Base-by-base conservation (phyloP, 2,329 filamentous ascomycete species). In the Fusarium subtropicale region DNA sequence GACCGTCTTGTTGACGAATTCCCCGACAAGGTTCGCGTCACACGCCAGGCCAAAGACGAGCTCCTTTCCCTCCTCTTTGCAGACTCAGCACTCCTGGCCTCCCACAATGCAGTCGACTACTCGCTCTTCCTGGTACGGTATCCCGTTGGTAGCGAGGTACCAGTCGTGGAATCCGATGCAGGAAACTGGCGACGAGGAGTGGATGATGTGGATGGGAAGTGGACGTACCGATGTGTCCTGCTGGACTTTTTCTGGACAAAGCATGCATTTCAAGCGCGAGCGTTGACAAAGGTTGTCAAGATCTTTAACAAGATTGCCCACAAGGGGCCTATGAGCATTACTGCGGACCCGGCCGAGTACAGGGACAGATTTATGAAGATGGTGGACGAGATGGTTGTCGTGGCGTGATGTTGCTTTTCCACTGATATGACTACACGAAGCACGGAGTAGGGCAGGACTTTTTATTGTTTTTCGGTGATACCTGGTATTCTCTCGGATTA, bases 211-310 rank as follows among this genome's bases (percentile, higher is more conserved):
- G 88, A 92, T 71, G 87, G 87, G 0, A 87, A 87, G 70, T 91
- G 89, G 82, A 81, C 89, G 15, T 93, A 92, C 73, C 85, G 91
- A 4, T 89, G 86, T 5, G 85, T 90, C 0, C 79, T 93, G 16
- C 81, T 93, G 34, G 91, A 93, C 77, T 93, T 94, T 79, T 92
- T 93, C 81, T 93, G 91, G 91, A 87, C 90, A 1, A 92, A 91
- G 78, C 90, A 92, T 77, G 90, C 90, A 69, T 72, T 89, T 1
- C 89, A 88, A 56, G 88, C 91, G 1, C 87, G 85, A 76, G 82
- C 87, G 2, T 86, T 93, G 85, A 92, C 90, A 0, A 84, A 86
- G 0, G 77, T 92, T 36, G 86, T 93, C 61, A 86, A 86, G 50
- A 79, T 84, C 0, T 91, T 89, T 72, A 92, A 92, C 71, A 66